These are phyloP conservation scores for Globisporangium canariense DNA, from an alignment of 352 stramenopile genomes.

Conservation along the genomic window DNA sequence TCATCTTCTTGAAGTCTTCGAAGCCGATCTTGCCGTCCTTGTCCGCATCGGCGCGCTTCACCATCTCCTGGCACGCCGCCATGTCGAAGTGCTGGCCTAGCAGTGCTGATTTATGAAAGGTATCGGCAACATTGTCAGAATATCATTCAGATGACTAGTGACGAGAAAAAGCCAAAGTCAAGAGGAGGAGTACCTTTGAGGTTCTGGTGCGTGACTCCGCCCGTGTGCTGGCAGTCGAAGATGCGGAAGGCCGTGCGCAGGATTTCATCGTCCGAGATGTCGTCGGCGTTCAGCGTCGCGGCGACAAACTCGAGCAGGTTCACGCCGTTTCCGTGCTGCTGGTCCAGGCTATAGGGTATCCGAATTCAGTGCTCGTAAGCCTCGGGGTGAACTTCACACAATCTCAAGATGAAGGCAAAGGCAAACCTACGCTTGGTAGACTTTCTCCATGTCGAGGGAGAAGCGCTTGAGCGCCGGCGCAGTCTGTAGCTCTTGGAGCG, in stretches of 20 bases:
- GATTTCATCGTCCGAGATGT: constrained; percentile 52
- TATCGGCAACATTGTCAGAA: not conserved
- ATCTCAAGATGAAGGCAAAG: too few species aligned
- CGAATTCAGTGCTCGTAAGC: too few species aligned
- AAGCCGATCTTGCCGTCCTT: constrained; percentile 70
- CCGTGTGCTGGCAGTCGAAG: constrained; percentile 59
- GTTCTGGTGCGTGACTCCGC: constrained; percentile 54
- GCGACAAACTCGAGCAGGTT: constrained; percentile 81
- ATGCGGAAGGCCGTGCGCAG: constrained; percentile 54
- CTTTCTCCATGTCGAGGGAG: constrained; percentile 59
- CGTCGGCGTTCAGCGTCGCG: constrained; percentile 57
- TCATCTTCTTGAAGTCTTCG: constrained; percentile 68
- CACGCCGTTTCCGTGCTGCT: constrained; percentile 69
- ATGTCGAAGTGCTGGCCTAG: constrained; percentile 63
- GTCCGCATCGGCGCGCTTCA: constrained; percentile 55
- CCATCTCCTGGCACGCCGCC: constrained; percentile 56
- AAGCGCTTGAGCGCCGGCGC: constrained; percentile 50
- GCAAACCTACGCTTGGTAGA: constrained; percentile 50
- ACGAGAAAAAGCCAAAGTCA: not conserved
- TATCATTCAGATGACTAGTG: not conserved
- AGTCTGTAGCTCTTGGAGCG: constrained; percentile 55
- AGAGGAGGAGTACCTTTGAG: constrained; percentile 17
- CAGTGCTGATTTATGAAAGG: constrained; percentile 17
- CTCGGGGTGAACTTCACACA: too few species aligned
- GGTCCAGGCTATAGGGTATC: constrained; percentile 35